These are phyloP conservation scores for Solanum dulcamara DNA, from an alignment of 257 asterid species.

Conservation along the genomic window DNA sequence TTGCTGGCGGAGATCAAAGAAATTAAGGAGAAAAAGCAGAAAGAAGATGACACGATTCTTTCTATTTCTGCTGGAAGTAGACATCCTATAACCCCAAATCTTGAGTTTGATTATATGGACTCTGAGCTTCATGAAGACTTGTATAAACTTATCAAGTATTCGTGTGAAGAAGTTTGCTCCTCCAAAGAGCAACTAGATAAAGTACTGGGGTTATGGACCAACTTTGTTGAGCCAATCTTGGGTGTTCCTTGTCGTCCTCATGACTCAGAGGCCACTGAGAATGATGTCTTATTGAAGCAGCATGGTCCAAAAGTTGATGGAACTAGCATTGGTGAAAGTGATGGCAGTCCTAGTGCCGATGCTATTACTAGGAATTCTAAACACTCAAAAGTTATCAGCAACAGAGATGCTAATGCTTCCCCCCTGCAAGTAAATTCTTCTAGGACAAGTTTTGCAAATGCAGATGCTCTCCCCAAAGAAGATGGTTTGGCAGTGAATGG, in stretches of 20 bases:
- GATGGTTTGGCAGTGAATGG: slow-evolving; percentile 25
- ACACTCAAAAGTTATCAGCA: slow-evolving; percentile 38
- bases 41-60: slow-evolving; percentile 64
- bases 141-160: slow-evolving; percentile 70
- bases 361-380: slow-evolving; percentile 29
- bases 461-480: slow-evolving; percentile 36
- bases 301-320: slow-evolving; percentile 20
- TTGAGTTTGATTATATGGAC: slow-evolving; percentile 72
- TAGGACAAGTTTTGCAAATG: slow-evolving; percentile 29
- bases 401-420: slow-evolving; percentile 46
- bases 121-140: slow-evolving; percentile 73
- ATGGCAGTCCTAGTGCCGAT: slow-evolving; percentile 46
- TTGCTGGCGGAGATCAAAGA: slow-evolving; percentile 84
- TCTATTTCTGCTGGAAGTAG: slow-evolving; percentile 79
- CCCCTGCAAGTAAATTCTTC: slow-evolving; percentile 28
- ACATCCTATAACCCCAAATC: slow-evolving; percentile 54
- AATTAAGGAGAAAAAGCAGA: slow-evolving; percentile 70
- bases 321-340: slow-evolving; percentile 39
- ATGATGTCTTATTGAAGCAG: slow-evolving; percentile 31
- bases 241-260: slow-evolving; percentile 51
- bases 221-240: slow-evolving; percentile 75
- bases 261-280: slow-evolving; percentile 38
- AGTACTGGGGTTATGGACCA: slow-evolving; percentile 79
- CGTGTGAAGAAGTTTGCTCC: slow-evolving; percentile 93
- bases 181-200: slow-evolving; percentile 77